A percentile compares a stretch with the other conserved stretches of the same genome.
Evolutionary conservation across 2,329 filamentous ascomycete species (phyloP).

Genomic region (Epichloe scottii): DNA sequence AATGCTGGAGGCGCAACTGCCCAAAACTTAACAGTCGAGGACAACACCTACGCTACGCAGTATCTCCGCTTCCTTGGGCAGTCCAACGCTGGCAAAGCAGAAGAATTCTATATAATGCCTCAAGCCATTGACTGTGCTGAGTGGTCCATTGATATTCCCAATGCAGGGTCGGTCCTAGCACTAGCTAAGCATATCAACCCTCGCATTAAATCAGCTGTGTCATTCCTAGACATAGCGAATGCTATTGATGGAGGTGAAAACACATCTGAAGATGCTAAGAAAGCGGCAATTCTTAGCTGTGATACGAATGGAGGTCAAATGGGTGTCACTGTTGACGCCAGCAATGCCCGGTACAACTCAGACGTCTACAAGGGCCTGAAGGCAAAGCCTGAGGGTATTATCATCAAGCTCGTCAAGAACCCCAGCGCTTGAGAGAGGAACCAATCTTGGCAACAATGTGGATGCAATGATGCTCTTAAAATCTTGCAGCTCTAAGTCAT

Average conservation of each 20-base stretch:
- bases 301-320: constrained; percentile 11
- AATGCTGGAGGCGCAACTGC: constrained; percentile 1
- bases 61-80: constrained; percentile 1
- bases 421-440: no score
- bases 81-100: background rate
- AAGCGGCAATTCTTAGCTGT: constrained; percentile 15
- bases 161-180: background rate
- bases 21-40: background rate
- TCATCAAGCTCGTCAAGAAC: constrained; percentile 4
- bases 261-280: constrained; percentile 1
- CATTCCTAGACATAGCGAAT: constrained; percentile 12
- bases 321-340: constrained; percentile 1
- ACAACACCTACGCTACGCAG: background rate
- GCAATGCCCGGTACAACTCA: no score
- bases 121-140: constrained; percentile 11
- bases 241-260: constrained; percentile 12
- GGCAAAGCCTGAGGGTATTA: constrained; percentile 2
- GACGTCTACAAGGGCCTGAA: no score
- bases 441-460: no score
- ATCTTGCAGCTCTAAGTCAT: no score
- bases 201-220: constrained; percentile 8
- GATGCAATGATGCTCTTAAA: no score
- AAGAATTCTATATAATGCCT: constrained; percentile 8
- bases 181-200: constrained; percentile 9
- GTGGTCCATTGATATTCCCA: constrained; percentile 6